These are phyloP conservation scores for Setaria italica DNA, from an alignment of 202 grass and related monocot species.

Conservation along the genomic window DNA sequence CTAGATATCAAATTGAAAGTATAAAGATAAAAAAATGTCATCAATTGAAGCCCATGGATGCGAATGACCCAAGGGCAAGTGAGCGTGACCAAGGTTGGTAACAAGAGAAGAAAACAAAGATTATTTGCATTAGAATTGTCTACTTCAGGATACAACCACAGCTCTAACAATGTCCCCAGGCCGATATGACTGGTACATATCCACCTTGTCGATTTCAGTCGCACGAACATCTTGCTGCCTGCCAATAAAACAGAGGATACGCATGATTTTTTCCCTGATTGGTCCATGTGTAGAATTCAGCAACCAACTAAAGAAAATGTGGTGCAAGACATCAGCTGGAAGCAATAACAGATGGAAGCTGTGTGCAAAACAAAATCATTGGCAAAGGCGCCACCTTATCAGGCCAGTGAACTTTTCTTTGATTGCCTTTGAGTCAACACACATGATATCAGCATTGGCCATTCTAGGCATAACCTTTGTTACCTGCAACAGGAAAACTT, in stretches of 20 bases:
- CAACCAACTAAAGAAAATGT: not conserved
- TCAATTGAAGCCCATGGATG: not conserved
- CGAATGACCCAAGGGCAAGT: not conserved
- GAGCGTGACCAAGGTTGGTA: not conserved
- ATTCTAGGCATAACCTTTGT: slow-evolving; percentile 85
- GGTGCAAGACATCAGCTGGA: slow-evolving; percentile 3
- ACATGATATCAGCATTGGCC: slow-evolving; percentile 89
- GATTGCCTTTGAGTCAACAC: slow-evolving; percentile 86
- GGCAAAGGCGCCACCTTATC: slow-evolving; percentile 68
- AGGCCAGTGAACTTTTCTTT: slow-evolving; percentile 96
- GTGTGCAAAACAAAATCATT: not conserved
- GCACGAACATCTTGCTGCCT: slow-evolving; percentile 99
- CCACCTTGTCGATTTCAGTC: slow-evolving; percentile 99
- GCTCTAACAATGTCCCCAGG: slow-evolving; percentile 50
- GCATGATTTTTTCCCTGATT: not conserved
- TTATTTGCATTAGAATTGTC: slow-evolving; percentile 2
- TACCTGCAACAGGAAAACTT: slow-evolving; percentile 51
- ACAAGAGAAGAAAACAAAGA: not conserved
- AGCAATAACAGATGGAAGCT: not conserved
- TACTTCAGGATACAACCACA: slow-evolving; percentile 59
- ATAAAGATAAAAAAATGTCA: not conserved
- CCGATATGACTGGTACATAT: slow-evolving; percentile 90
- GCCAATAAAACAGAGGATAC: slow-evolving; percentile 8
- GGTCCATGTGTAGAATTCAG: not conserved
- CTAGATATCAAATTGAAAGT: not conserved